Evolutionary conservation across 106 monocot species (phyloP).

Genomic region (Phalaenopsis aphrodite): DNA sequence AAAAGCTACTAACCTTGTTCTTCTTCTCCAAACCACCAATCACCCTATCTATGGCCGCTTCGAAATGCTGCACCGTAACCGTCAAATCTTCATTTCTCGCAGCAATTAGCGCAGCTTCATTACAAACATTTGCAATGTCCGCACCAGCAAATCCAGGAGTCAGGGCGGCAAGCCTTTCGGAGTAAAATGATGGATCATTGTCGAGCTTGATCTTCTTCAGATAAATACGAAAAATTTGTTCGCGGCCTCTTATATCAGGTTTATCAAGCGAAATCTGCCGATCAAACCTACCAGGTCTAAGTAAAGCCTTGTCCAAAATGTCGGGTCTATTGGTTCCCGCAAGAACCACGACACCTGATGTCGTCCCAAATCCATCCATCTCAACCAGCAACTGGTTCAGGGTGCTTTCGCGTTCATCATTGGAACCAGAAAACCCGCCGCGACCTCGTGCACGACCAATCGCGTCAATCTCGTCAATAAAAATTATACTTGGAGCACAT

Average conservation of each 20-base stretch:
- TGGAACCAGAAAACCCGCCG: conserved; percentile 76
- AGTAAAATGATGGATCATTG: conserved; percentile 82
- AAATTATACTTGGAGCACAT: conserved; percentile 85
- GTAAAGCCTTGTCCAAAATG: conserved; percentile 87
- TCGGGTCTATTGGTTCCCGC: conserved; percentile 90
- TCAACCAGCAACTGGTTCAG: conserved; percentile 85
- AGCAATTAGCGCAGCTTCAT: conserved; percentile 94
- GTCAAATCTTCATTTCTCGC: conserved; percentile 52
- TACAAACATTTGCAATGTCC: conserved; percentile 96
- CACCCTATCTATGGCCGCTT: conserved; percentile 82
- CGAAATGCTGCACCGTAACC: conserved; percentile 85
- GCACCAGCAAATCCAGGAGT: conserved; percentile 99
- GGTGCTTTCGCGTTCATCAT: conserved; percentile 94
- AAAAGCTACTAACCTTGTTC: conserved; percentile 53
- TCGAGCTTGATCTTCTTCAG: conserved; percentile 85
- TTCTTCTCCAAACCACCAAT: conserved; percentile 97
- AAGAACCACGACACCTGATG: conserved; percentile 85
- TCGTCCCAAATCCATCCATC: conserved; percentile 99
- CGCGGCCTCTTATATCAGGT: conserved; percentile 92
- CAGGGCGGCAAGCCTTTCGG: conserved; percentile 78
- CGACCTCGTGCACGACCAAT: conserved; percentile 87
- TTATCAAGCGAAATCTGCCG: conserved; percentile 84
- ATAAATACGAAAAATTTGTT: conserved; percentile 85
- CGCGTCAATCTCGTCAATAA: conserved; percentile 93
- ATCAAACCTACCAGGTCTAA: conserved; percentile 93